A percentile compares a stretch with the other conserved stretches of the same genome.
Conservation (phyloP, 345 rosid genomes). For the Hevea brasiliensis region DNA sequence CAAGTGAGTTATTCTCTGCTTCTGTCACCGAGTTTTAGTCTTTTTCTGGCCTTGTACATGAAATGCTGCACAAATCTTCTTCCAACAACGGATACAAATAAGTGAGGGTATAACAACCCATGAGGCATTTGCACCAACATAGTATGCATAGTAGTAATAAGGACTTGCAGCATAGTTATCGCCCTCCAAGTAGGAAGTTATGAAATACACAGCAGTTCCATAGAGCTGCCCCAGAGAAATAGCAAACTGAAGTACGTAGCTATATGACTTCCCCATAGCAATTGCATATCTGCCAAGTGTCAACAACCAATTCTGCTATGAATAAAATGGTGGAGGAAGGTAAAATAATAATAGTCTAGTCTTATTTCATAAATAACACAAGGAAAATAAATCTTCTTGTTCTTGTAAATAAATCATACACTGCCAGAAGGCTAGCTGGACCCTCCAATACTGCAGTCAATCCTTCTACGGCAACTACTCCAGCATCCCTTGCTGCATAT, state of each 20-base stretch:
- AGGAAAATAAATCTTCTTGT: neutral
- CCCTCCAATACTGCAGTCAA: constrained; percentile 85
- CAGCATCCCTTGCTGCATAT: constrained; percentile 77
- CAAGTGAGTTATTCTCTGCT: neutral
- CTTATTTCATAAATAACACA: neutral
- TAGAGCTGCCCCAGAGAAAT: constrained; percentile 88
- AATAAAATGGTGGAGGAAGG: neutral
- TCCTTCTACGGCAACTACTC: constrained; percentile 74
- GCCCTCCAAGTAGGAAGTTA: constrained; percentile 79
- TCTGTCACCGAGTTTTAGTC: constrained; percentile 45
- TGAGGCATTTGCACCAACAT: constrained; percentile 59
- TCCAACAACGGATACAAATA: constrained; percentile 76
- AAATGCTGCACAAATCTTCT: constrained; percentile 52
- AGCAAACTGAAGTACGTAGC: constrained; percentile 82
- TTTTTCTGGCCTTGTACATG: constrained; percentile 45
- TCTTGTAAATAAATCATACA: constrained; percentile 45
- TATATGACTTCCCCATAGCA: constrained; percentile 67
- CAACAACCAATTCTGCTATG: constrained; percentile 4
- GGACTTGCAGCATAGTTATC: constrained; percentile 70
- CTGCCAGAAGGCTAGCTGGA: constrained; percentile 73
- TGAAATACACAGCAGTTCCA: constrained; percentile 76
- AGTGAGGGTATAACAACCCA: constrained; percentile 74
- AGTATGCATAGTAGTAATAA: constrained; percentile 66
- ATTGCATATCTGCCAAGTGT: constrained; percentile 64
- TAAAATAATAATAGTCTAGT: no score